phyloP scores from a whole-genome alignment of 2,329 filamentous ascomycete species.

The Chrysoporthe austroafricana region DNA sequence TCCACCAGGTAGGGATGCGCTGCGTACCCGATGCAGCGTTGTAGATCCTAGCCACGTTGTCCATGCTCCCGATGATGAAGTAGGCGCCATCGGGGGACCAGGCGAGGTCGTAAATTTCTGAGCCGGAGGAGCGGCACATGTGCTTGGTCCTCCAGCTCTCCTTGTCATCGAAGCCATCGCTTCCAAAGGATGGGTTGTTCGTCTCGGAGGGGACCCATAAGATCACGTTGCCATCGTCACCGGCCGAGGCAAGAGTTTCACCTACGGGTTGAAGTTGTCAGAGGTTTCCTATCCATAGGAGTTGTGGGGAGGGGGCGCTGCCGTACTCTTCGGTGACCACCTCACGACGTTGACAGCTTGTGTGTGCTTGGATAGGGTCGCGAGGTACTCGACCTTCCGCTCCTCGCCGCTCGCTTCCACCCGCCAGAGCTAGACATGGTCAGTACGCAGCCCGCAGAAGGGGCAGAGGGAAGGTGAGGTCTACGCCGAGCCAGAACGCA shows the following conservation, averaged over 20 bases:
- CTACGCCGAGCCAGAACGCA: background rate
- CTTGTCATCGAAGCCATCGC: slow-evolving; percentile 88
- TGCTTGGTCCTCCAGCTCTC: slow-evolving; percentile 97
- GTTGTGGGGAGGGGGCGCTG: slow-evolving; percentile 12
- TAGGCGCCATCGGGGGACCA: slow-evolving; percentile 98
- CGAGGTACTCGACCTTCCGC: slow-evolving; percentile 87
- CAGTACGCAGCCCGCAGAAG: slow-evolving; percentile 1
- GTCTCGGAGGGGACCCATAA: slow-evolving; percentile 91
- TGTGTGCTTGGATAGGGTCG: slow-evolving; percentile 89
- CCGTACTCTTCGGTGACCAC: slow-evolving; percentile 87
- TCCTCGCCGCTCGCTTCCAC: slow-evolving; percentile 84
- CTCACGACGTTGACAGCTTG: slow-evolving; percentile 98
- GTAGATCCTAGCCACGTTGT: slow-evolving; percentile 97
- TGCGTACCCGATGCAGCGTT: slow-evolving; percentile 81
- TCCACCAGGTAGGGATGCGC: background rate
- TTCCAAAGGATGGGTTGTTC: slow-evolving; percentile 72
- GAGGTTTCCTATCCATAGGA: slow-evolving; percentile 4
- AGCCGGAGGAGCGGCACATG: slow-evolving; percentile 93
- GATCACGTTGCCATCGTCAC: slow-evolving; percentile 96
- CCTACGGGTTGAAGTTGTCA: slow-evolving; percentile 53
- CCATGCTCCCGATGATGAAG: slow-evolving; percentile 99
- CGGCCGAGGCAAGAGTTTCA: slow-evolving; percentile 90
- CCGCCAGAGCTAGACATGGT: slow-evolving; percentile 76
- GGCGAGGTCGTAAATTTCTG: slow-evolving; percentile 96
- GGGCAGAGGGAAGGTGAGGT: background rate